phyloP scores from a whole-genome alignment of 768 basidiomycete species.

The Obba rivulosa region DNA sequence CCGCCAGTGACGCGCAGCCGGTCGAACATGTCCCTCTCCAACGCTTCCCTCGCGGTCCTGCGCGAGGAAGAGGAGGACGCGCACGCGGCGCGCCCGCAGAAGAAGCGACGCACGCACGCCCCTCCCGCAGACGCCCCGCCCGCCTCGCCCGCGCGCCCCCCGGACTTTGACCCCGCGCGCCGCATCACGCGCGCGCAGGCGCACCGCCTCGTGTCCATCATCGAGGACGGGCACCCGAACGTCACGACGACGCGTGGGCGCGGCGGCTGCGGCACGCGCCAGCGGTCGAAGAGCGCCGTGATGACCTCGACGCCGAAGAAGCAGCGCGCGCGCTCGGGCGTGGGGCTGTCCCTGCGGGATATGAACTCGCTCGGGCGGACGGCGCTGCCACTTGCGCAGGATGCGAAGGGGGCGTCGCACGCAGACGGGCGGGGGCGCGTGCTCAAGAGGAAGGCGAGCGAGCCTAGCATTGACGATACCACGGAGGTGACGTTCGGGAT shows the following conservation, averaged over 20 bases:
- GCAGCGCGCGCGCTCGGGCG: neutral
- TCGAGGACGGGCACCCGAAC: conserved; percentile 11
- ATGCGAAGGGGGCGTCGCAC: neutral
- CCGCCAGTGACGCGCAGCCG: neutral
- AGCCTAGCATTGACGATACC: neutral
- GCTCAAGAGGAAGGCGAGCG: neutral
- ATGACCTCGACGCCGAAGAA: conserved; percentile 22
- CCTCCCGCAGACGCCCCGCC: neutral
- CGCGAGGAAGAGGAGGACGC: conserved; percentile 16
- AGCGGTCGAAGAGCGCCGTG: conserved; percentile 7
- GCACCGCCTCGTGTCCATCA: conserved; percentile 9
- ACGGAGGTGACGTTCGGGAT: conserved; percentile 14
- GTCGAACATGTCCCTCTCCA: conserved; percentile 2
- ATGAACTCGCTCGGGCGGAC: conserved; percentile 5
- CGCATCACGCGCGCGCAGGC: conserved; percentile 19
- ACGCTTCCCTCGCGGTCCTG: conserved; percentile 9
- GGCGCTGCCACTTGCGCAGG: conserved; percentile 1
- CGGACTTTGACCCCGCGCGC: conserved; percentile 1
- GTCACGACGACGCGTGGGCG: conserved; percentile 16
- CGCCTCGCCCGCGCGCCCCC: conserved; percentile 3
- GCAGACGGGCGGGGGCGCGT: neutral
- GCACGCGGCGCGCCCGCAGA: conserved; percentile 10
- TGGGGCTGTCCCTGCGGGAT: neutral
- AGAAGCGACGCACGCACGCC: conserved; percentile 14
- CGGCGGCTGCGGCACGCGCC: conserved; percentile 1